Evolutionary conservation across 768 basidiomycete species (phyloP).

Genomic region (Lactarius hatsudake): DNA sequence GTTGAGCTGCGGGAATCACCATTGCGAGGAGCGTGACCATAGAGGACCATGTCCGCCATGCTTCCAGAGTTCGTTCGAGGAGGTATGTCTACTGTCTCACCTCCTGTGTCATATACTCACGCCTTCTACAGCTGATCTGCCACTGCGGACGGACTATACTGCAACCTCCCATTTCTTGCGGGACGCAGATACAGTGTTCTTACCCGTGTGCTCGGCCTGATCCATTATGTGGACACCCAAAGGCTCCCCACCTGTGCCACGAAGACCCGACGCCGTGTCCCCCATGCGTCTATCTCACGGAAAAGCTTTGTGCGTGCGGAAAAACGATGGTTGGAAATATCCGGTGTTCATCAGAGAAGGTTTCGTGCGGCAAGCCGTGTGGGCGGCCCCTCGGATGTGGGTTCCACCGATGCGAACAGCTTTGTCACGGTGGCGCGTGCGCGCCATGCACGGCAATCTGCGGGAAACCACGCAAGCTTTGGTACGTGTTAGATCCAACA

Average conservation of each 20-base stretch:
- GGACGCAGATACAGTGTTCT: conserved; percentile 70
- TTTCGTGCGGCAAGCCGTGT: conserved; percentile 82
- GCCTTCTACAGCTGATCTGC: conserved; percentile 60
- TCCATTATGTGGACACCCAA: conserved; percentile 80
- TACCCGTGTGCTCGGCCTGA: conserved; percentile 75
- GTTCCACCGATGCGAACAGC: conserved; percentile 80
- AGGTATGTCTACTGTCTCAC: conserved; percentile 46
- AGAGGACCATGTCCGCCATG: conserved; percentile 79
- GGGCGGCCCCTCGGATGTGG: conserved; percentile 82
- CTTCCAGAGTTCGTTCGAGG: conserved; percentile 86
- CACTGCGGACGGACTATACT: conserved; percentile 82
- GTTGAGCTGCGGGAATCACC: conserved; percentile 74
- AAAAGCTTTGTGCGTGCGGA: conserved; percentile 84
- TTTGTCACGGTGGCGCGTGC: conserved; percentile 83
- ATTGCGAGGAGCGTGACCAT: conserved; percentile 80
- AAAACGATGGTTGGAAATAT: conserved; percentile 79
- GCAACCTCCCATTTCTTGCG: conserved; percentile 88
- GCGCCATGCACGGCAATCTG: conserved; percentile 74
- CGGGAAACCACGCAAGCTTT: conserved; percentile 82
- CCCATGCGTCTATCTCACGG: conserved; percentile 79
- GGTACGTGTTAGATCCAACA: conserved; percentile 44
- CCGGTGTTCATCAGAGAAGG: conserved; percentile 80
- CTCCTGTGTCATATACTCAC: neutral
- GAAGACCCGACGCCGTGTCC: conserved; percentile 70
- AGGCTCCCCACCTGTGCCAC: conserved; percentile 79